Base-by-base conservation (phyloP, 75 land plant genomes). In the Adiantum capillusveneris region DNA sequence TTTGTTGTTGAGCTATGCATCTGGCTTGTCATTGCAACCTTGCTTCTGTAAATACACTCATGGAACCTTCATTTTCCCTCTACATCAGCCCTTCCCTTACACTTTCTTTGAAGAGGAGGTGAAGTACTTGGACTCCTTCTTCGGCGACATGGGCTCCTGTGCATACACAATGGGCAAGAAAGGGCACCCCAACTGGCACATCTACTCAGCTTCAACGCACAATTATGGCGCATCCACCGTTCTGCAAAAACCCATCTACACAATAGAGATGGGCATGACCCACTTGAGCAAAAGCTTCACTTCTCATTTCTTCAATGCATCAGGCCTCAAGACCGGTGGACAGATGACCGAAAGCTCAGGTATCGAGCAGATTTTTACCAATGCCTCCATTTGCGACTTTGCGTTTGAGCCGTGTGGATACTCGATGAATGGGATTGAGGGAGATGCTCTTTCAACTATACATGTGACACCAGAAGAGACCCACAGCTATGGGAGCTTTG, bases 391-490 rank as follows among this genome's bases (percentile, higher is more conserved):
- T 5, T 69, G 84, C 34, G 88, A 80, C 44, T 75, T 62, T 45
- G 88, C 76, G 1, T 84, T 84, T 62, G 81, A 77, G 22, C 88
- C 88, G 0, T 84, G 88, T 24, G 88, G 88, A 6, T 84, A 84
- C 70, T 84, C 88, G 34, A 84, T 84, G 88, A 84, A 84, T 29
- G 76, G 78, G 24, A 34, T 34, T 9, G 73, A 67, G 45, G 70
- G 71, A 19, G 70, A 36, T 20, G 73, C 75, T 9, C 81, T 81
- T 56, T 78, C 88, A 19, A 84, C 88, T 1, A 77, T 84, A 21
- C 88, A 84, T 44, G 81, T 84, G 29, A 84, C 88, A 0, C 88
- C 88, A 1, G 88, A 84, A 70, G 88, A 84, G 11, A 77, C 78
- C 0, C 70, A 59, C 48, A 84, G 88, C 71, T 84, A 84, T 56